Base-by-base conservation (phyloP, 352 stramenopile genomes). In the Phytophthora pluvialis region DNA sequence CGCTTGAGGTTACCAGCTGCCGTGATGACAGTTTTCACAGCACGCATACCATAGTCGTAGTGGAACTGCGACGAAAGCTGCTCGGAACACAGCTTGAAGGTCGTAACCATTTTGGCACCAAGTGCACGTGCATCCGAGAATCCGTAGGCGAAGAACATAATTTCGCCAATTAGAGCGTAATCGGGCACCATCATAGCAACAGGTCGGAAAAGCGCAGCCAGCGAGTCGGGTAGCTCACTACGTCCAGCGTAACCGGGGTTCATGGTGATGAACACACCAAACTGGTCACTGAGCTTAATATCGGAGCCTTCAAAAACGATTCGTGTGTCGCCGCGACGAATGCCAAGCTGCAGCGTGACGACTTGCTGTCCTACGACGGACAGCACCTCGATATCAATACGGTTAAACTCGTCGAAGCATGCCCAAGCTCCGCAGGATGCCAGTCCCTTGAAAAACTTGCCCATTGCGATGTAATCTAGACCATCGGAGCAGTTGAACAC, bases 241-340 rank as follows among this genome's bases (percentile, higher is more conserved):
- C 90, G 85, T 39, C 90, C 90, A 11, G 86, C 83, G 32, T 97
- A 97, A 7, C 86, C 87, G 21, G 90, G 90, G 42, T 97, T 97
- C 89, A 97, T 97, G 3, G 90, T 97, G 57, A 97, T 96, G 29
- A 97, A 94, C 18, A 97, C 87, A 15, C 83, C 83, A 40, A 94
- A 94, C 57, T 98, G 89, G 40, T 95, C 89, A 54, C 94, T 97
- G 7, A 99, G 77, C 5, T 90, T 89, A 59, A 99, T 99, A 47
- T 98, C 94, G 0, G 91, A 98, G 31, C 93, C 95, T 77, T 98
- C 94, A 71, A 99, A 99, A 1, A 98, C 77, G 28, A 98, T 97
- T 6, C 93, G 72, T 60, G 80, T 83, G 32, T 95, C 87, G 0
- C 87, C 87, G 12, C 81, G 80, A 38, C 87, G 87, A 70, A 95